These are phyloP conservation scores for Populus davidiana DNA, from an alignment of 345 rosid genomes.

Conservation along the genomic window DNA sequence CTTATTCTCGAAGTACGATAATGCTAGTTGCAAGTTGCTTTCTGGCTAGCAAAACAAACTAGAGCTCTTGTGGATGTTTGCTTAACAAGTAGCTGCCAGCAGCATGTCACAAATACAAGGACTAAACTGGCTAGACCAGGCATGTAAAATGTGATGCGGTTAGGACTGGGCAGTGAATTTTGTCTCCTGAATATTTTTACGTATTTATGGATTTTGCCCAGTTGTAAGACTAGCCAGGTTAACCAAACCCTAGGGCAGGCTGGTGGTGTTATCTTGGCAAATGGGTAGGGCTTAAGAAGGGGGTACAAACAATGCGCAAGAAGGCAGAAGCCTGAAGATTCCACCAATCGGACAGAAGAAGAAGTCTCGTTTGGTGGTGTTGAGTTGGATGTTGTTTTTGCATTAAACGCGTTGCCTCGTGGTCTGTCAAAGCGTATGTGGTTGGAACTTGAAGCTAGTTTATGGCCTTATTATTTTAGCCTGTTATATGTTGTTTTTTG, in stretches of 20 bases:
- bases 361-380: neutral
- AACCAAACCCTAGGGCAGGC: neutral
- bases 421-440: neutral
- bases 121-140: too few relatives aligned
- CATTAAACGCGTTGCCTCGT: slow-evolving; percentile 11
- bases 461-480: neutral
- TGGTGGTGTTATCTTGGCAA: neutral
- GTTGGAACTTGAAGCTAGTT: slow-evolving; percentile 38
- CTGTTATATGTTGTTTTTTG: neutral
- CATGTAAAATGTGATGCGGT: too few relatives aligned
- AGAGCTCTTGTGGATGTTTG: too few relatives aligned
- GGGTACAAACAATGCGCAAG: too few relatives aligned
- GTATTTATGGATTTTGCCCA: neutral
- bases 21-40: neutral
- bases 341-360: neutral
- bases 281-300: too few relatives aligned
- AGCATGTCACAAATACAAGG: too few relatives aligned
- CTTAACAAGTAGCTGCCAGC: too few relatives aligned
- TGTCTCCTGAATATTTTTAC: too few relatives aligned
- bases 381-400: neutral
- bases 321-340: neutral
- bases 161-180: too few relatives aligned
- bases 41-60: neutral
- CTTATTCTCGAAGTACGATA: neutral
- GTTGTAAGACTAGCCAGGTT: neutral